Base-by-base conservation (phyloP, 768 basidiomycete genomes). In the Hericium alpestre region DNA sequence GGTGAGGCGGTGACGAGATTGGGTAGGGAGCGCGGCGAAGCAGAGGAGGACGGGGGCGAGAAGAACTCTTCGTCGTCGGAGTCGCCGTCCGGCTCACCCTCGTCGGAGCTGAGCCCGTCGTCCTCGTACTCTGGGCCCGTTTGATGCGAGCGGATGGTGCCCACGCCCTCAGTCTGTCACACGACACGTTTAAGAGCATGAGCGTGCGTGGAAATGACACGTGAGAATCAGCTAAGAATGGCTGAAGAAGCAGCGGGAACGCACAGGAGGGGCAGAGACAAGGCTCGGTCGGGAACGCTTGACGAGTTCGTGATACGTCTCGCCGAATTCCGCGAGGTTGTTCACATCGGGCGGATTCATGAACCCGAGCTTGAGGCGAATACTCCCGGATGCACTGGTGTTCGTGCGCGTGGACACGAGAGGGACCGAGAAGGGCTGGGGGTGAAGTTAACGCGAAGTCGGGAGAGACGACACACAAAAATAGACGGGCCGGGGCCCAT, bases 161-260 rank as follows among this genome's bases (percentile, higher is more conserved):
- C 91, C 27, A 93, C 82, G 23, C 91, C 88, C 70, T 90, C 84
- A 10, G 89, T 92, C 90, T 93, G 64, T 12, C 11, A 16, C 54
- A 23, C 20, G 49, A n/a, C 43, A 15, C 43, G 43, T 46, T n/a
- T 9, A 51, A 10, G 13, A 51, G 11, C 49, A 20, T 32, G 23
- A 25, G 49, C 23, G 49, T 51, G 49, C 22, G 23, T 38, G 25
- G 20, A 25, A 12, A 38, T 38, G 25, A 38, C 7, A 38, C 4
- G 12, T 7, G 47, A 39, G 32, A 37, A 9, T 40, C 20, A 40
- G 10, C 39, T 22, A 18, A n/a, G 18, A 2, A 16, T n/a, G 32
- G 52, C 32, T 32, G 32, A 32, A 32, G 32, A 32, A 32, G 32
- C 32, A 32, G 32, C 9, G 32, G 32, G 32, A 32, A 61, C 62